These are phyloP conservation scores for Polytrichum formosum DNA, from an alignment of 225 moss, liverwort and hornwort species.

Conservation along the genomic window DNA sequence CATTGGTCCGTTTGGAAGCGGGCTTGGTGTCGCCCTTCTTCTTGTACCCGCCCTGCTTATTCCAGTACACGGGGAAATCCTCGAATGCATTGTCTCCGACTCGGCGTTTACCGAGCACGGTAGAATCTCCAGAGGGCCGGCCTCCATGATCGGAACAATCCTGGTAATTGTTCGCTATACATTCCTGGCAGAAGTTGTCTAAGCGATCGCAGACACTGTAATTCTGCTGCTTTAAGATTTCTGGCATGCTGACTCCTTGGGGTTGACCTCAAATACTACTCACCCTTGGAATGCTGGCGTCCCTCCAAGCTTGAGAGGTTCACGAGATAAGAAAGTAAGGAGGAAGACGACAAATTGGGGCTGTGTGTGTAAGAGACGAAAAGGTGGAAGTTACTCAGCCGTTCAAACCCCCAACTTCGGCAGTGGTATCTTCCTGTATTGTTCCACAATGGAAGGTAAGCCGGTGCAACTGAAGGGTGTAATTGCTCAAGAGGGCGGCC, in stretches of 20 bases:
- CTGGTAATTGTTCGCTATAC: not conserved
- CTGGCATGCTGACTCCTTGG: slow-evolving; percentile 4
- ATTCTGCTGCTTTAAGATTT: not conserved
- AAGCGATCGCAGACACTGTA: not conserved
- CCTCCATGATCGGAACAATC: slow-evolving; percentile 7
- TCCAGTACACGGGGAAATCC: not conserved
- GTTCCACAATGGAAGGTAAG: slow-evolving; percentile 2
- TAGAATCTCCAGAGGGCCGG: not conserved
- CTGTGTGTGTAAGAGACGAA: not conserved
- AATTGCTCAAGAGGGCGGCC: slow-evolving; percentile 3
- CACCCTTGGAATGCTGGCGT: not conserved
- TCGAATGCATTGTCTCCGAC: not conserved
- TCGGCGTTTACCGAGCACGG: slow-evolving; percentile 1
- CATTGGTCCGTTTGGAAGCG: not conserved
- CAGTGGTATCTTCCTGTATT: slow-evolving; percentile 1
- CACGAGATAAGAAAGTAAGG: not conserved
- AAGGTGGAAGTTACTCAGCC: not conserved
- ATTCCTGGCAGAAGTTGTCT: not conserved
- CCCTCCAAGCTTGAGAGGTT: not conserved
- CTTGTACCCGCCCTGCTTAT: not conserved
- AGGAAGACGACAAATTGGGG: not conserved
- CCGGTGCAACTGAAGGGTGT: slow-evolving; percentile 3
- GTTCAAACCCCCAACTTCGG: not conserved
- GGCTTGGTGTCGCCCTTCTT: not conserved
- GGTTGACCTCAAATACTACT: not conserved